Evolutionary conservation across 225 moss, liverwort and hornwort species (phyloP).

Genomic region (Sphagnum tenellum): DNA sequence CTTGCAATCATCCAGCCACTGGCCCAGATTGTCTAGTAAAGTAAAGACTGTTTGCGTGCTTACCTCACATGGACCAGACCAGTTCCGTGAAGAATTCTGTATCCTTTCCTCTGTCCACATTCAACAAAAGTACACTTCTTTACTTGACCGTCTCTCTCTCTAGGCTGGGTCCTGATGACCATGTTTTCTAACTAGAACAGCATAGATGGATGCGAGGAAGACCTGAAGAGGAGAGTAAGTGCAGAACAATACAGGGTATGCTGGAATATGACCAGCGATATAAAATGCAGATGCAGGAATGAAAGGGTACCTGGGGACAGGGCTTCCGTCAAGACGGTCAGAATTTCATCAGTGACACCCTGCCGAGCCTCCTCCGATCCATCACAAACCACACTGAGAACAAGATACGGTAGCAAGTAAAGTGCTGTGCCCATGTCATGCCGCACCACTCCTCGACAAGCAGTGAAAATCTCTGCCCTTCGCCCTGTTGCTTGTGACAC

Average conservation of each 20-base stretch:
- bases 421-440: constrained; percentile 98
- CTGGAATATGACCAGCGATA: no score
- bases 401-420: constrained; percentile 85
- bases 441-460: constrained; percentile 85
- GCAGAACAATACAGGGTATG: no score
- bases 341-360: constrained; percentile 77
- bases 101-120: constrained; percentile 29
- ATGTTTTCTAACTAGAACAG: no score
- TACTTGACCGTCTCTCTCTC: no score
- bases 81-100: constrained; percentile 40
- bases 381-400: constrained; percentile 84
- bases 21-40: constrained; percentile 82
- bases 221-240: no score
- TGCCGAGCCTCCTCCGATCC: constrained; percentile 67
- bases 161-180: no score
- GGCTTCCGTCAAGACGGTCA: constrained; percentile 68
- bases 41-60: constrained; percentile 95
- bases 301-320: constrained; percentile 6
- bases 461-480: constrained; percentile 73
- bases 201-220: no score
- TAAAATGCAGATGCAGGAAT: no score
- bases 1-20: constrained; percentile 97
- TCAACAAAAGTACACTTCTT: no score
- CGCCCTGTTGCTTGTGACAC: constrained; percentile 80
- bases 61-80: constrained; percentile 83